Base-by-base conservation (phyloP, 129 eudicot species). In the Heracleum sosnowskyi region DNA sequence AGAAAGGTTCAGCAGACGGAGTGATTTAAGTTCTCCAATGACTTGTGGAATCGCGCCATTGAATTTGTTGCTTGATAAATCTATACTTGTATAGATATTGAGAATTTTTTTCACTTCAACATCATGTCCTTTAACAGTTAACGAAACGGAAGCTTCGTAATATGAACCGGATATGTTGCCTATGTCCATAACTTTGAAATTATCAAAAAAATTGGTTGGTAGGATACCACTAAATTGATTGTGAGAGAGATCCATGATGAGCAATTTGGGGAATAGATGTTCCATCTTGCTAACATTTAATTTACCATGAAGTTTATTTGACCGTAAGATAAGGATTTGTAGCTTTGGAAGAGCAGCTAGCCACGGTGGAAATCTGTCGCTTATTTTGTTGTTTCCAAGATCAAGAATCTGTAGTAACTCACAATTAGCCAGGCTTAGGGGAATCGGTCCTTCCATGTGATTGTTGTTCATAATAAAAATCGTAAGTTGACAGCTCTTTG, bases 21-120 rank as follows among this genome's bases (percentile, higher is more conserved):
- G 83, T 22, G 85, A 76, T 49, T 33, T 70, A 45, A 86, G 55
- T 20, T 2, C 72, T 1, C 82, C 90, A 11, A 82, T 45, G 7
- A 74, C 29, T 8, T 55, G 39, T 36, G 86, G 86, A 69, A 84
- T 66, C 12, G 62, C 71, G 45, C 87, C 89, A 57, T 78, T 62
- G 12, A 86, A 86, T 66, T 35, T 83, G 55, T 86, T 86, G 29
- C 31, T 75, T 11, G 83, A 86, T 41, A 81, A 83, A 81, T 86
- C 90, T 10, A 84, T 73, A 29, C 82, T 63, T 17, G 80, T 68
- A 80, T 40, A 81, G 0, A 36, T 36, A 36, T 36, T 2, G 39
- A 36, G 39, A 36, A 82, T 85, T 80, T 70, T 85, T 72, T 42
- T 77, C 1, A 82, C 44, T 69, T 47, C 78, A 24, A 31, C 0